Percentiles rank a stretch among this genome's conserved stretches.
These are phyloP conservation scores for Bjerkandera adusta DNA, from an alignment of 1,284 basidiomycete species.

Conservation along the genomic window DNA sequence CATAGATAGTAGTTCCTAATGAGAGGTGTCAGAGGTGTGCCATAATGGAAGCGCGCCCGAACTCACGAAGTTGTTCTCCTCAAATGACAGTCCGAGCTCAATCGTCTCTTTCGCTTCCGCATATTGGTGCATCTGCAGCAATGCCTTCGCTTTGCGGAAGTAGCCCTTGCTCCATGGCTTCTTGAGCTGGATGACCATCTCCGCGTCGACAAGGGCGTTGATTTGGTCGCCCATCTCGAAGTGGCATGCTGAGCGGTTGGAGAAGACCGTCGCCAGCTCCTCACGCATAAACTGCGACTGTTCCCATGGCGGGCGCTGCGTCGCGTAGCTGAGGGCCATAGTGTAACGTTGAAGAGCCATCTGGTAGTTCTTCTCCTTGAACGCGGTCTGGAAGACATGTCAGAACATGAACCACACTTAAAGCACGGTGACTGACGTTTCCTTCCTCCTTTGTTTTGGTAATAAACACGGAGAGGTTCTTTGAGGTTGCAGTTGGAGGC, in stretches of 20 bases:
- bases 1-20: conserved; percentile 8
- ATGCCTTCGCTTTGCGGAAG: conserved; percentile 88
- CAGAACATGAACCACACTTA: not conserved
- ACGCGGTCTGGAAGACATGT: conserved; percentile 52
- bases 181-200: conserved; percentile 84
- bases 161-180: conserved; percentile 94
- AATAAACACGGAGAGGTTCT: conserved; percentile 72
- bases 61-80: conserved; percentile 78
- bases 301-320: conserved; percentile 91
- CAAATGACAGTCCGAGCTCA: conserved; percentile 84
- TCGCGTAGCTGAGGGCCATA: conserved; percentile 79
- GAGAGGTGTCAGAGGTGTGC: not conserved
- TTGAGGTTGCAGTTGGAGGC: conserved; percentile 74
- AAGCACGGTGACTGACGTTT: conserved; percentile 60
- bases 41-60: not conserved
- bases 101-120: conserved; percentile 85
- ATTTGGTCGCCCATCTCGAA: conserved; percentile 77
- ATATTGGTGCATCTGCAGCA: conserved; percentile 70
- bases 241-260: conserved; percentile 90
- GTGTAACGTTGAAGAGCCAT: conserved; percentile 85
- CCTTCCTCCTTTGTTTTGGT: conserved; percentile 86
- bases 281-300: conserved; percentile 79
- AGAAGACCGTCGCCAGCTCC: conserved; percentile 85
- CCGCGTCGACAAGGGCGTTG: conserved; percentile 87
- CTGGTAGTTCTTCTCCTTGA: conserved; percentile 73